Evolutionary conservation across 768 basidiomycete species (phyloP), one percentile per base, ranked within the genome.

Genomic region (Mrakia blollopis): DNA sequence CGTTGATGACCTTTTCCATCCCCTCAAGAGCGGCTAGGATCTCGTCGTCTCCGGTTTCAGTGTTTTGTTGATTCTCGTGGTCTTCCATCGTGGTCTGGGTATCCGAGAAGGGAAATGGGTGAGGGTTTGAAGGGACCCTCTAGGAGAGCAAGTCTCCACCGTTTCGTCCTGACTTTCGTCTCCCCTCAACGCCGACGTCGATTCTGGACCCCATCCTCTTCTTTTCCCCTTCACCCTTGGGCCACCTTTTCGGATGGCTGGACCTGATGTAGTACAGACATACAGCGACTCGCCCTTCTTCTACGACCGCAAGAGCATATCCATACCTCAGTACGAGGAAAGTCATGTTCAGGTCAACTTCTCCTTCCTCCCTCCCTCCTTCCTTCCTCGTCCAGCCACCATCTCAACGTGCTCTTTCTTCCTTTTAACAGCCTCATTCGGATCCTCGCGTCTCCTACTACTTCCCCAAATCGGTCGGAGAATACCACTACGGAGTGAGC

Each of bases 361-460:
- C 25, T 41, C 32, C 52, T 52, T 28, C 21, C 35, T 23, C 60
- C 41, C 14, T 28, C 57, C 35, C 25, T 73, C 5, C 72, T 41
- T 54, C 25, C 28, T 23, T 23, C 25, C 52, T 73, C 71, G 7
- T 13, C 32, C 47, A 16, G 39, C 4, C 21, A 30, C 44, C n/a
- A 39, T 60, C 14, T 39, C 35, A 13, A n/a, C 9, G 2, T 18
- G 30, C 71, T 39, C 61, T 28, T 3, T 5, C 35, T 41, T 74
- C 39, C 13, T 18, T n/a, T 52, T 71, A 32, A 37, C 76, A 90
- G 89, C 87, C 91, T 4, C 92, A 96, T 85, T 93, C 91, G 63
- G 87, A 91, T 30, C 92, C 93, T 0, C 89, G 92, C 79, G 97
- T 99, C 13, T 94, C 95, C 2, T 99, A 98, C 84, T 99, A 95